Base-by-base conservation (phyloP, 2,329 filamentous ascomycete species). In the Calonectria montana region DNA sequence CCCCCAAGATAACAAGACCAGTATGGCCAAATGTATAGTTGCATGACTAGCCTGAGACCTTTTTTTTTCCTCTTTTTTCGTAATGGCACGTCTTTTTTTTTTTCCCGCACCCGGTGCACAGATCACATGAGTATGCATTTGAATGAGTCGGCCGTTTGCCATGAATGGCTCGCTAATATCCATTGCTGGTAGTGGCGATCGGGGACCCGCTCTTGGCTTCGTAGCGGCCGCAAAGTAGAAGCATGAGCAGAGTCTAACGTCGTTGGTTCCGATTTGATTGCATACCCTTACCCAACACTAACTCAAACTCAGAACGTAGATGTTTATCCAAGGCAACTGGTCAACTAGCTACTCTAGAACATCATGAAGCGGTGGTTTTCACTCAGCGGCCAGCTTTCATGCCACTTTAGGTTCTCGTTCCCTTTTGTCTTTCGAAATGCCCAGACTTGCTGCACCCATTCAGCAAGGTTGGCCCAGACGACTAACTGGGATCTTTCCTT, bases 301-400 rank as follows among this genome's bases (percentile, higher is more conserved):
- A 16, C 13, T 13, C 23, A 31, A 57, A 39, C 21, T 59, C 13
- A 29, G 25, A 15, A 12, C 2, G 10, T 7, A 9, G 31, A 13
- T 6, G 16, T 16, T 59, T 25, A 15, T 16, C 6, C 21, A 6
- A 16, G 25, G 10, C 29, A 27, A n/a, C 16, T 23, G 8, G n/a
- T 59, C 21, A 59, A 59, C 39, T 57, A 29, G 31, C 13, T 35
- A 37, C 31, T 31, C 50, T 57, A 59, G 8, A 59, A 37, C 53
- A 59, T 59, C 53, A 59, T 59, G 29, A 59, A 59, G 2, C 53
- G 53, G 53, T 59, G 53, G 35, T 59, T 59, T 39, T 59, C 53
- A 5, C 53, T 39, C 35, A 59, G 37, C 13, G 53, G 53, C 53
- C 53, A 59, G 9, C 53, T 59, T 4, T 59, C 53, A 59, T 59